These are phyloP conservation scores for Nicotiana obtusifolia DNA, from an alignment of 257 asterid genomes.

Conservation along the genomic window DNA sequence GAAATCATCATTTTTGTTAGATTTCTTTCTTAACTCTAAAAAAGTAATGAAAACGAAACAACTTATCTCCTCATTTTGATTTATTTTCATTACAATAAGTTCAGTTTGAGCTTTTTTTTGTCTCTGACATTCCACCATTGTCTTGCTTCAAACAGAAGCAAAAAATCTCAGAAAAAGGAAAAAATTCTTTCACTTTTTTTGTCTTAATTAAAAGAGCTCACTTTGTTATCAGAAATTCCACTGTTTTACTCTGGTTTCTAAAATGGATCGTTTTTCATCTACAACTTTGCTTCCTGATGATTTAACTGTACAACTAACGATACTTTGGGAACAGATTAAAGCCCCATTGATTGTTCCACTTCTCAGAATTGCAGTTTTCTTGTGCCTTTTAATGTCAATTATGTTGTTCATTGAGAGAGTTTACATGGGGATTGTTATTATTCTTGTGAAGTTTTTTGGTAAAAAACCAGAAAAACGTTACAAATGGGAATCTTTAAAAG, in stretches of 20 bases:
- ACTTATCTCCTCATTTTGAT: not conserved
- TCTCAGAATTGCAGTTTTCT: not conserved
- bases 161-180: not conserved
- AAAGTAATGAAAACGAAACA: too few species aligned
- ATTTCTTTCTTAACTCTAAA: not conserved
- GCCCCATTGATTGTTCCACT: not conserved
- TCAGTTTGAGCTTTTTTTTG: not conserved
- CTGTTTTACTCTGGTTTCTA: not conserved
- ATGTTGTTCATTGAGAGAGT: conserved; percentile 59
- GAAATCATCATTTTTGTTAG: not conserved
- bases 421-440: conserved; percentile 21
- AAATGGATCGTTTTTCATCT: conserved; percentile 1
- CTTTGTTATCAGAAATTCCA: not conserved
- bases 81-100: not conserved
- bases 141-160: conserved; percentile 1
- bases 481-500: conserved; percentile 35
- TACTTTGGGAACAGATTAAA: not conserved
- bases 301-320: not conserved
- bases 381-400: conserved; percentile 10
- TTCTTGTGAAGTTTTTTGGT: conserved; percentile 34
- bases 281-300: conserved; percentile 9
- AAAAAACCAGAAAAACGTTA: conserved; percentile 41
- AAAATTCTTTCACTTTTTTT: not conserved
- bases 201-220: not conserved
- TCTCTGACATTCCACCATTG: not conserved